Base-by-base conservation (phyloP, 345 rosid genomes). In the Melastoma malabathricum region DNA sequence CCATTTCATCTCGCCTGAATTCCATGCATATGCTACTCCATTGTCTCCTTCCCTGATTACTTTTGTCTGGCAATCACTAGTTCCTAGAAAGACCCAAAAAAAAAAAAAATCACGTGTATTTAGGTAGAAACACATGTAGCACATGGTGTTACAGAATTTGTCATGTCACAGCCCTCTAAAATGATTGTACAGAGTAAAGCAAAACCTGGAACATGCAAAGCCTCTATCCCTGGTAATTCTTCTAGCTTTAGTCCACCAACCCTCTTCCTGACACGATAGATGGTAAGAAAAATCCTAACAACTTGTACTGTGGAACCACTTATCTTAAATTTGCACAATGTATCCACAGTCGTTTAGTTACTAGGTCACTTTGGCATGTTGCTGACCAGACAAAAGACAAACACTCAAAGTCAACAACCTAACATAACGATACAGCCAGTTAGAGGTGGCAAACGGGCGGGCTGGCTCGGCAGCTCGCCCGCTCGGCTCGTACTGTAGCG, bases 11-110 rank as follows among this genome's bases (percentile, higher is more conserved):
- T 81, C 97, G 58, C 60, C 73, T 79, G 79, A 62, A 71, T 78
- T 76, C 99, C 99, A 93, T 48, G 85, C 45, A 74, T 93, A 93
- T 60, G 99, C 99, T 59, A 93, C 83, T 52, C 99, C 99, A 65
- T 85, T 85, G 68, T 88, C 97, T 50, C 99, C 97, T 80, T 93
- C 97, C 78, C 99, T 83, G 47, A 93, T 68, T 18, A 93, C 64
- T 80, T 84, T 85, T 46, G 90, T 87, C 79, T 88, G 95, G 56
- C 99, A 95, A 73, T 81, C 86, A 65, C 68, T 74, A 57, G 83
- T 85, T 67, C 99, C 98, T 92, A 64, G 62, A 60, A 56, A 73
- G 22, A 31, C 16, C 10, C 34, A 29, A 51, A 27, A 14, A 3
- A 31, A 31, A n/a, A n/a, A n/a, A n/a, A n/a, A n/a, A n/a, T 19